Evolutionary conservation across 805 yeast genomes (phyloP).

Genomic region (Metschnikowia dekortorum): DNA sequence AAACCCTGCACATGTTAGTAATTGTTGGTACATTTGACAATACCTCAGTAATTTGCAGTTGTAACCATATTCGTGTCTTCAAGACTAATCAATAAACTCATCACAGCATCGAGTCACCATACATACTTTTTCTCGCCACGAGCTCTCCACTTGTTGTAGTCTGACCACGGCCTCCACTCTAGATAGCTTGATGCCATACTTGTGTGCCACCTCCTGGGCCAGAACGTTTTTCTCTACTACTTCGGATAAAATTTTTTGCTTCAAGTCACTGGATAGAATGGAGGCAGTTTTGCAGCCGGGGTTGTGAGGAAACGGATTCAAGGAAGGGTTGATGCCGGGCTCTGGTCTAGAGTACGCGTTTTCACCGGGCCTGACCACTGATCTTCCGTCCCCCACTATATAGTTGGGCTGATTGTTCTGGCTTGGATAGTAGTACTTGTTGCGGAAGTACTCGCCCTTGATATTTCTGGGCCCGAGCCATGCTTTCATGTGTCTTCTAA

Average conservation of each 20-base stretch:
- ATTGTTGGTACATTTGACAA: background rate
- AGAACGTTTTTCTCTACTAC: slow-evolving; percentile 49
- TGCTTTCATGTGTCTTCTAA: slow-evolving; percentile 60
- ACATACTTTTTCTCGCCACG: slow-evolving; percentile 61
- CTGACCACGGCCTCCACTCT: slow-evolving; percentile 85
- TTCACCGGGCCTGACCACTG: slow-evolving; percentile 19
- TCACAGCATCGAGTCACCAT: slow-evolving; percentile 25
- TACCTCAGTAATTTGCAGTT: slow-evolving; percentile 23
- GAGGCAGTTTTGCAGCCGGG: slow-evolving; percentile 62
- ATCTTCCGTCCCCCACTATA: slow-evolving; percentile 51
- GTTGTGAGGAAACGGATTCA: slow-evolving; percentile 83
- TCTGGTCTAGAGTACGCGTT: slow-evolving; percentile 16
- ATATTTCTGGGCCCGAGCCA: slow-evolving; percentile 82
- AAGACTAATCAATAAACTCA: slow-evolving; percentile 74
- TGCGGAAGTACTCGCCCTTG: slow-evolving; percentile 74
- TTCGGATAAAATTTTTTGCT: slow-evolving; percentile 55
- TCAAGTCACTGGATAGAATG: slow-evolving; percentile 55
- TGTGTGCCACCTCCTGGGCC: slow-evolving; percentile 70
- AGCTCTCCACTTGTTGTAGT: slow-evolving; percentile 60
- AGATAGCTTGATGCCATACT: slow-evolving; percentile 75
- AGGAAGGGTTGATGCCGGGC: slow-evolving; percentile 21
- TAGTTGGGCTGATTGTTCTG: slow-evolving; percentile 70
- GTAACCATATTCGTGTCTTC: slow-evolving; percentile 63
- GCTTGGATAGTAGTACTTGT: slow-evolving; percentile 68
- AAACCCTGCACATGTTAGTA: slow-evolving; percentile 44